Conservation (phyloP, 2,329 filamentous ascomycete species). For the Xylariaceae sp. region DNA sequence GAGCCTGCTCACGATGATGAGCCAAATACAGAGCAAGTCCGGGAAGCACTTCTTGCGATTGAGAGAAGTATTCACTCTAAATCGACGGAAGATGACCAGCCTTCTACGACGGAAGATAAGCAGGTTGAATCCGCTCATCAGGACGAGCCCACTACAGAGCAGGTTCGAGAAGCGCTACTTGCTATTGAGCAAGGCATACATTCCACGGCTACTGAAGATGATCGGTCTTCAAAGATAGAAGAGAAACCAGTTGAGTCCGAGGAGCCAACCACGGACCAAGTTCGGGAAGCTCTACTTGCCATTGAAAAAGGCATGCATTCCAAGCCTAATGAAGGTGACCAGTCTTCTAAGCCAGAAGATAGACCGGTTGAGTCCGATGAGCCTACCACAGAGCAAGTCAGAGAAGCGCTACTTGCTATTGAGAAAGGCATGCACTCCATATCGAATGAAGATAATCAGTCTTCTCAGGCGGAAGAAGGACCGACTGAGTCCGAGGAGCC, state of each 20-base stretch:
- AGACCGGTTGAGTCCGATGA: background rate
- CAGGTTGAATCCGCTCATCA: too few relatives aligned
- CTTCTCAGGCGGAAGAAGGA: too few relatives aligned
- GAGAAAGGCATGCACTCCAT: background rate
- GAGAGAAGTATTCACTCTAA: background rate
- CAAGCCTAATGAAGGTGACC: background rate
- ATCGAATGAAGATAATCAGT: too few relatives aligned
- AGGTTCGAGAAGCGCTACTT: background rate
- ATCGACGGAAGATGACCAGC: background rate
- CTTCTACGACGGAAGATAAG: background rate
- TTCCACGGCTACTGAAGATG: too few relatives aligned
- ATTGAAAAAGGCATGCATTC: background rate
- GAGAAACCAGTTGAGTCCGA: background rate
- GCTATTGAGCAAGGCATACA: too few relatives aligned
- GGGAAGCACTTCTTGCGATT: background rate
- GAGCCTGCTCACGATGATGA: background rate
- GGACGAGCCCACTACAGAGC: background rate
- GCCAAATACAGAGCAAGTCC: background rate
- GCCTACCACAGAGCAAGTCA: background rate
- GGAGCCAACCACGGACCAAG: background rate
- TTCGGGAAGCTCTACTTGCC: background rate
- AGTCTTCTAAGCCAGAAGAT: background rate
- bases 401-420: background rate
- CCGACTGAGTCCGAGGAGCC: background rate
- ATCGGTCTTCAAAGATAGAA: too few relatives aligned